Base-by-base conservation (phyloP, 1,139 yeast species). In the Kurtzmaniella quercitrusa region DNA sequence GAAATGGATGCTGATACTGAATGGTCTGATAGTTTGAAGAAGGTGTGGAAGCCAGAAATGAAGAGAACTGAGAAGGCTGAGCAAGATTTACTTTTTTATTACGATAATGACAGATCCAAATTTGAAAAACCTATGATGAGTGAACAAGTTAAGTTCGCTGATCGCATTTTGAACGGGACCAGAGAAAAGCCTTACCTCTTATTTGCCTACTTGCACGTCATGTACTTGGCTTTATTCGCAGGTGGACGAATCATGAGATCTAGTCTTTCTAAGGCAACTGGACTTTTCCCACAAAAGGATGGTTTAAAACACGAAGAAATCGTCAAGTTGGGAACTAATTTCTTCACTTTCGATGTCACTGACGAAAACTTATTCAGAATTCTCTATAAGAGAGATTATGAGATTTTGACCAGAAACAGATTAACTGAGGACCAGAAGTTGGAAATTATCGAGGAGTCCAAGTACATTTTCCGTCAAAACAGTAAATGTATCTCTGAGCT, bases 221-320 rank as follows among this genome's bases (percentile, higher is more conserved):
- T 87, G 81, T 88, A 88, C 61, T 68, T 87, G 56, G 95, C 94
- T 1, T 72, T 88, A 40, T 88, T 88, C 65, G 95, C 95, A 5
- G 96, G 96, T 40, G 95, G 95, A 22, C 71, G 83, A 49, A 73
- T 87, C 41, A 76, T 87, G 80, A 69, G 84, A 46, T 81, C 89
- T 1, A 76, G 81, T 17, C 63, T 87, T 32, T 71, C 84, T 40
- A 79, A 74, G 54, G 82, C 89, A 26, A 68, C 84, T 3, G 88
- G 91, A 1, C 65, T 87, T 46, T 85, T 85, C 70, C 95, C 95
- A 4, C 81, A 81, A 50, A 78, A 82, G 43, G 76, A 77, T 41
- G 87, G 88, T 17, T 65, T 78, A 50, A 62, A 76, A 22, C 81
- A 80, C 44, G 84, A 75, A 40, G 88, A 85, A 45, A 74, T 84